phyloP scores from a whole-genome alignment of 129 eudicot species.

The Flaveria brownii region DNA sequence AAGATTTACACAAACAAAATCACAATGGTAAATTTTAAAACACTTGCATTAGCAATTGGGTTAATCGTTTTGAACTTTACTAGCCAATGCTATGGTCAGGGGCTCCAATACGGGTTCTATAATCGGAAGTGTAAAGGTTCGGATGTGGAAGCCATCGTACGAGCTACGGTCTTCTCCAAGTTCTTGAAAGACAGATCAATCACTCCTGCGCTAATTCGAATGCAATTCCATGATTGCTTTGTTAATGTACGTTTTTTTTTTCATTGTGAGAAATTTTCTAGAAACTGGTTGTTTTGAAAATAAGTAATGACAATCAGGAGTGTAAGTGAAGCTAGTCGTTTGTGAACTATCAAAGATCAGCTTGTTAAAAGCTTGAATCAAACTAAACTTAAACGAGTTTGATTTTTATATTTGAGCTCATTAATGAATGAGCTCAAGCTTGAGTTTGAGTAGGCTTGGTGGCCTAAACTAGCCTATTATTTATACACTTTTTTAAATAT shows the following conservation, averaged over 20 bases:
- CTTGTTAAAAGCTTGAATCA: too few species aligned
- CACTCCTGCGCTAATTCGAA: constrained; percentile 62
- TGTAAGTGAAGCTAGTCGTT: too few species aligned
- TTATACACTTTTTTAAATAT: too few species aligned
- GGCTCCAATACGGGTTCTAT: constrained; percentile 50
- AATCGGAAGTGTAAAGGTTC: constrained; percentile 41
- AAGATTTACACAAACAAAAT: constrained; percentile 9
- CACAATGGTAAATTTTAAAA: constrained; percentile 11
- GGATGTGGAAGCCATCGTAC: constrained; percentile 51
- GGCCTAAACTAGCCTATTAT: too few species aligned
- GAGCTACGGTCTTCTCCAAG: constrained; percentile 21
- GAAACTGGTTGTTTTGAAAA: too few species aligned
- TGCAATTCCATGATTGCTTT: constrained; percentile 85
- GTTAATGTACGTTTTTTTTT: constrained; percentile 43
- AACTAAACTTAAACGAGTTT: too few species aligned
- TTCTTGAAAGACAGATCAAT: constrained; percentile 37
- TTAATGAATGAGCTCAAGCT: too few species aligned
- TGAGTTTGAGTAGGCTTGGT: too few species aligned
- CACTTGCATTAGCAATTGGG: constrained; percentile 25
- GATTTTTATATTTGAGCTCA: too few species aligned
- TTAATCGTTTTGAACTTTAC: constrained; percentile 36
- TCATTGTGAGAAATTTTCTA: too few species aligned
- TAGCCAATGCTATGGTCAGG: constrained; percentile 35
- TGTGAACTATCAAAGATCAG: too few species aligned
- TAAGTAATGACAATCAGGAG: too few species aligned